Evolutionary conservation across 2,329 filamentous ascomycete species (phyloP).

Genomic region (Coniochaeta pulveracea): DNA sequence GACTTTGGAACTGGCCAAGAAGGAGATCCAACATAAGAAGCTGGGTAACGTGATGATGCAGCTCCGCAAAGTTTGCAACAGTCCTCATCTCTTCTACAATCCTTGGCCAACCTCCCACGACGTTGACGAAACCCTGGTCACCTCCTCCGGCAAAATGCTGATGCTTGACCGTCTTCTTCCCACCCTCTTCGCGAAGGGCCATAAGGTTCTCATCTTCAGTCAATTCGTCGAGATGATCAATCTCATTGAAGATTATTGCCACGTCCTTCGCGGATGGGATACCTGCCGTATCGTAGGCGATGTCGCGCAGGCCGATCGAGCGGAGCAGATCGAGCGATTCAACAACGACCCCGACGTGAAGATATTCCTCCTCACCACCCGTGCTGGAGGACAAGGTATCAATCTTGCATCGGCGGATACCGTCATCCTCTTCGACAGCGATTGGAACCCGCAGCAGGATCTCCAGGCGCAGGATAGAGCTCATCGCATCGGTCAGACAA

Average conservation of each 20-base stretch:
- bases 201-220: conserved; percentile 93
- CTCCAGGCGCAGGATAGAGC: conserved; percentile 92
- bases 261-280: conserved; percentile 64
- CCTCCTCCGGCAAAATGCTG: conserved; percentile 89
- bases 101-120: conserved; percentile 59
- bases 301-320: conserved; percentile 63
- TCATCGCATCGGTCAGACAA: conserved; percentile 87
- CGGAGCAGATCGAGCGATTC: conserved; percentile 61
- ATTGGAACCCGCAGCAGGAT: conserved; percentile 97
- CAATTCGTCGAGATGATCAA: conserved; percentile 95
- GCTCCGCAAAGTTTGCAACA: conserved; percentile 83
- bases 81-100: conserved; percentile 93
- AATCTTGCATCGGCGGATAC: conserved; percentile 88
- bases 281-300: conserved; percentile 85
- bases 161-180: conserved; percentile 80
- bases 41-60: conserved; percentile 90
- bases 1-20: conserved; percentile 69
- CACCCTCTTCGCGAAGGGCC: conserved; percentile 57
- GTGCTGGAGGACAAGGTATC: conserved; percentile 90
- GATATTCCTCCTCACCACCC: conserved; percentile 79
- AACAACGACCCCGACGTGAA: conserved; percentile 54
- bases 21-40: conserved; percentile 83
- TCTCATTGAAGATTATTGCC: conserved; percentile 78
- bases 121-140: conserved; percentile 73
- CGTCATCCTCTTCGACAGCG: conserved; percentile 76